Percentiles rank a stretch among this genome's conserved stretches.
Evolutionary conservation across 176 grass and related monocot genomes (phyloP).

Genomic region (Coix lacrymajobi): DNA sequence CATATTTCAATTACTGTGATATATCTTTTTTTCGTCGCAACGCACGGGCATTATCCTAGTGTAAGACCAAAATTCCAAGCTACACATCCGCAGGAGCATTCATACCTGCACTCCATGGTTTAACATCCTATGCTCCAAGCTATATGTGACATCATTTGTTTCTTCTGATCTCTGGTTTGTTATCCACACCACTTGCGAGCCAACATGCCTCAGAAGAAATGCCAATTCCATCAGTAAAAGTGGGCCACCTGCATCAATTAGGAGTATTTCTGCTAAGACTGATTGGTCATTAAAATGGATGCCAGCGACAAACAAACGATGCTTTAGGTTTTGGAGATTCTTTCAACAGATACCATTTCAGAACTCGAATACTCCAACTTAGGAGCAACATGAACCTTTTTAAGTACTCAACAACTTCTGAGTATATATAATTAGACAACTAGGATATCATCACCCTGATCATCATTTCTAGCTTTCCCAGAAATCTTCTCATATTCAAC

Average conservation of each 20-base stretch:
- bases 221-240: constrained; percentile 91
- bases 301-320: not conserved
- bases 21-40: too few relatives aligned
- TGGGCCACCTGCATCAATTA: constrained; percentile 66
- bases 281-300: not conserved
- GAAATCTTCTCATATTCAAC: not conserved
- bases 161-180: constrained; percentile 78
- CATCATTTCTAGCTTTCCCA: not conserved
- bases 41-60: too few relatives aligned
- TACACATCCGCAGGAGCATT: not conserved
- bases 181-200: constrained; percentile 77
- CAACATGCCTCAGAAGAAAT: constrained; percentile 73
- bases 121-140: constrained; percentile 91
- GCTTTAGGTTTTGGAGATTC: not conserved
- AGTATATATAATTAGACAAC: not conserved
- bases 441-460: not conserved
- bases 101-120: constrained; percentile 75
- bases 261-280: not conserved
- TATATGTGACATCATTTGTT: constrained; percentile 61
- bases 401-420: not conserved
- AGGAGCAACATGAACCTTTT: not conserved
- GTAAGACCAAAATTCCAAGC: not conserved
- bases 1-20: too few relatives aligned
- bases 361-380: not conserved
- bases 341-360: not conserved